Conservation (phyloP, 1,284 basidiomycete species). For the Peniophora sp. region DNA sequence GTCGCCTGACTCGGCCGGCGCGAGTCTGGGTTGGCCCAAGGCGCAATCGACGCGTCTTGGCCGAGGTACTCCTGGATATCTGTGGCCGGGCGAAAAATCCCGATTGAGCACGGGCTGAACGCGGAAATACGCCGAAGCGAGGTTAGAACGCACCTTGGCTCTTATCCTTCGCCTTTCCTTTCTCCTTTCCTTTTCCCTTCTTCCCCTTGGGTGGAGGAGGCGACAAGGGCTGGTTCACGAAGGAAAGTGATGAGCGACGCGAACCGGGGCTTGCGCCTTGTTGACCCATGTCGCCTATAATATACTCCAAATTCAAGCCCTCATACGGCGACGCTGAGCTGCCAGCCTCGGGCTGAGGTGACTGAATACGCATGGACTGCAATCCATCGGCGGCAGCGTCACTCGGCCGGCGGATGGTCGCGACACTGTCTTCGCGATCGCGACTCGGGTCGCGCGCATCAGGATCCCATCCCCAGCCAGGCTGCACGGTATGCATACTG, state of each 20-base stretch:
- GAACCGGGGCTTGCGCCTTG: conserved; percentile 19
- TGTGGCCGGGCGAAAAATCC: not conserved
- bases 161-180: conserved; percentile 10
- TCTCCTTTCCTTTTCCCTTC: conserved; percentile 10
- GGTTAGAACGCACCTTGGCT: conserved; percentile 3
- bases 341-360: conserved; percentile 10
- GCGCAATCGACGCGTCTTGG: conserved; percentile 11
- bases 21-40: conserved; percentile 13
- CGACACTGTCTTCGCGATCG: conserved; percentile 39
- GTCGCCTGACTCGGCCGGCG: conserved; percentile 44
- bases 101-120: not conserved
- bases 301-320: conserved; percentile 36
- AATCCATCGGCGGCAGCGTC: conserved; percentile 43
- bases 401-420: conserved; percentile 44
- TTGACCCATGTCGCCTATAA: conserved; percentile 20
- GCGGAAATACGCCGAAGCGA: not conserved
- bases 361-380: conserved; percentile 15
- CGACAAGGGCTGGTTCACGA: conserved; percentile 17
- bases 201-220: conserved; percentile 10
- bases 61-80: not conserved
- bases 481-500: conserved; percentile 6
- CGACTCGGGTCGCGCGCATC: conserved; percentile 12
- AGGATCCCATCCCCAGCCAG: conserved; percentile 11
- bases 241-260: conserved; percentile 27
- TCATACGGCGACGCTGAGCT: conserved; percentile 20